Percentiles rank a stretch among this genome's conserved stretches.
These are phyloP conservation scores for Metarhizium anisopliae DNA, from an alignment of 2,329 filamentous ascomycete genomes.

Conservation along the genomic window DNA sequence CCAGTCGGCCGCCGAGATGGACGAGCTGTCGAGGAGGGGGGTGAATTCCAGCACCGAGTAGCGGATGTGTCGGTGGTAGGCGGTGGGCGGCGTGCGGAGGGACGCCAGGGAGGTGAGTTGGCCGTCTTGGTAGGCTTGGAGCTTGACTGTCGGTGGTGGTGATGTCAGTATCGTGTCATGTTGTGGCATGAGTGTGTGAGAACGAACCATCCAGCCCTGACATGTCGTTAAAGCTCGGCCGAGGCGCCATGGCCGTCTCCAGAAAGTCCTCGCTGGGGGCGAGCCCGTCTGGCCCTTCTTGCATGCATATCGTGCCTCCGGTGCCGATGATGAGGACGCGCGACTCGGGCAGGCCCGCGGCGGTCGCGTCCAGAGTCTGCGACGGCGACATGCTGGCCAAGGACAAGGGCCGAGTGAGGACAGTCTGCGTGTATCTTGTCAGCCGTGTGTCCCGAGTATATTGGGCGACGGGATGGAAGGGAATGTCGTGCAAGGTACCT, in stretches of 20 bases:
- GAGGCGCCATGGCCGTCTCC: slow-evolving; percentile 69
- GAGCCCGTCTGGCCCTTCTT: slow-evolving; percentile 68
- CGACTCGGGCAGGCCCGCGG: slow-evolving; percentile 52
- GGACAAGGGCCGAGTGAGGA: neutral
- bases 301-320: slow-evolving; percentile 87
- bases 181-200: neutral
- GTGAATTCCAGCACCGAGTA: slow-evolving; percentile 81
- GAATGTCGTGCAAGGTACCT: too few species aligned
- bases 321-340: slow-evolving; percentile 86
- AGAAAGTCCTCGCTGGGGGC: slow-evolving; percentile 75
- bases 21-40: slow-evolving; percentile 79
- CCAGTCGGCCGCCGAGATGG: slow-evolving; percentile 81
- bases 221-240: slow-evolving; percentile 76
- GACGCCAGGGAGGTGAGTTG: slow-evolving; percentile 48
- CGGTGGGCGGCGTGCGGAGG: slow-evolving; percentile 69
- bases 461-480: too few species aligned
- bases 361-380: neutral
- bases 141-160: slow-evolving; percentile 26
- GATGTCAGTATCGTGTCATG: too few species aligned
- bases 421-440: neutral
- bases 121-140: slow-evolving; percentile 44
- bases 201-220: slow-evolving; percentile 13
- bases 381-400: slow-evolving; percentile 10
- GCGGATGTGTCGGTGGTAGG: slow-evolving; percentile 71
- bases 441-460: too few species aligned